Conservation (phyloP, 164 flowering plant species). For the Annona squamosa region DNA sequence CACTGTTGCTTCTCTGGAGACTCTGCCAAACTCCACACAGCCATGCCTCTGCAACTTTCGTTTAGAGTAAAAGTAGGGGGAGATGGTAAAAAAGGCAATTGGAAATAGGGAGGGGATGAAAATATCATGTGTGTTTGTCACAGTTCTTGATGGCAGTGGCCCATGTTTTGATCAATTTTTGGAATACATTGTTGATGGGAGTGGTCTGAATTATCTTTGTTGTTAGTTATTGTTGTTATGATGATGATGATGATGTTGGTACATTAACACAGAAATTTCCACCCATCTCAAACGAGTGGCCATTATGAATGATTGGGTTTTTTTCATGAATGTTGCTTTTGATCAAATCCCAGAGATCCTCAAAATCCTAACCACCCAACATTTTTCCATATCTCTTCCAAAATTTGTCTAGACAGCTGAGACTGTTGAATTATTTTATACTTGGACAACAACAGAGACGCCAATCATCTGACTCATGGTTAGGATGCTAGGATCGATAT, state of each 20-base stretch:
- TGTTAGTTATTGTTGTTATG: too few species aligned
- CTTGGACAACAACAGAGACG: background rate
- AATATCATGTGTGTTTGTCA: background rate
- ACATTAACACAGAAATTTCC: background rate
- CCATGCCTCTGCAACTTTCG: conserved; percentile 36
- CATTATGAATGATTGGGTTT: too few species aligned
- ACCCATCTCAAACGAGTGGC: background rate
- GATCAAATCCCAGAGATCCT: background rate
- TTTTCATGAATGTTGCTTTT: background rate
- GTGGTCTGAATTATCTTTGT: too few species aligned
- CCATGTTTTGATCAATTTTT: too few species aligned
- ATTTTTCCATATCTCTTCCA: background rate
- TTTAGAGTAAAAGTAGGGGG: conserved; percentile 16
- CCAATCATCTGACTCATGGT: background rate
- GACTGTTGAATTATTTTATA: too few species aligned
- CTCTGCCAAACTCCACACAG: conserved; percentile 27
- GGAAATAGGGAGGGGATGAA: background rate
- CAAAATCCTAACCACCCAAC: background rate
- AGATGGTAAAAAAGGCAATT: conserved; percentile 7
- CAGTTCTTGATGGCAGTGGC: background rate
- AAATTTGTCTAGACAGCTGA: too few species aligned
- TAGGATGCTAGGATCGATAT: background rate
- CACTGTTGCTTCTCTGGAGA: conserved; percentile 31
- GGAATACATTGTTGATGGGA: too few species aligned
- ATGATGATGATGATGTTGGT: too few species aligned